Evolutionary conservation across 495 filamentous ascomycete species (phyloP), one percentile per base, ranked within the genome.

Genomic region (Bacidia rubella): DNA sequence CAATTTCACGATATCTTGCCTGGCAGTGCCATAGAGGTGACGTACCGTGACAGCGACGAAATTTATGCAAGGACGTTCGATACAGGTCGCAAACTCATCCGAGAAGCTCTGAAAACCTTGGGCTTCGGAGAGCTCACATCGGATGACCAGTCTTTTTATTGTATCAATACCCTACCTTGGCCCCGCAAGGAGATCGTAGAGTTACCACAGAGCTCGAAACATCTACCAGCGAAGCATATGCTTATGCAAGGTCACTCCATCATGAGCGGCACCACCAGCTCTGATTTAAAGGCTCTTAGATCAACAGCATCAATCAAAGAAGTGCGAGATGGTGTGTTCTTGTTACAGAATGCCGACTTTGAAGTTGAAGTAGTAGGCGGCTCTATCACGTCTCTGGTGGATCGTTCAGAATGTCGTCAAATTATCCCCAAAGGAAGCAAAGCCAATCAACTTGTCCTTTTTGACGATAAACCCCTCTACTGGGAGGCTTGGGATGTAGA

Each of bases 401-500:
- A 96, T 66, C 68, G 80, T 49, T 57, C 69, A 11, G 76, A 72
- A 19, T 67, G 82, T 7, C 78, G 90, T 44, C 86, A 98, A 63
- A 61, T 95, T 25, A 78, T 98, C 46, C 69, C 87, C 15, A 74
- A 83, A 55, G 88, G 83, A 52, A 73, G 76, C 4, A 92, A 87
- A 65, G 90, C 86, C 43, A 90, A 89, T 49, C 90, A 96, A 62
- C 74, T 95, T 7, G 89, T 98, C 54, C 84, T 97, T 48, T 96
- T 93, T 63, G 92, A 98, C 62, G 92, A 98, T 67, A 96, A 97
- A 68, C 92, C 92, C 17, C 75, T 97, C 19, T 94, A 95, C 69
- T 98, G 92, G 92, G 90, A 98, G 69, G 92, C 90, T 1, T 98
- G 92, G 92, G 92, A 98, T 66, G 89, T 95, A 27, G 92, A 98